A percentile compares a stretch with the other conserved stretches of the same genome.
These are phyloP conservation scores for Mortierella sp. DNA, from an alignment of 371 early-diverging fungal genomes.

Conservation along the genomic window DNA sequence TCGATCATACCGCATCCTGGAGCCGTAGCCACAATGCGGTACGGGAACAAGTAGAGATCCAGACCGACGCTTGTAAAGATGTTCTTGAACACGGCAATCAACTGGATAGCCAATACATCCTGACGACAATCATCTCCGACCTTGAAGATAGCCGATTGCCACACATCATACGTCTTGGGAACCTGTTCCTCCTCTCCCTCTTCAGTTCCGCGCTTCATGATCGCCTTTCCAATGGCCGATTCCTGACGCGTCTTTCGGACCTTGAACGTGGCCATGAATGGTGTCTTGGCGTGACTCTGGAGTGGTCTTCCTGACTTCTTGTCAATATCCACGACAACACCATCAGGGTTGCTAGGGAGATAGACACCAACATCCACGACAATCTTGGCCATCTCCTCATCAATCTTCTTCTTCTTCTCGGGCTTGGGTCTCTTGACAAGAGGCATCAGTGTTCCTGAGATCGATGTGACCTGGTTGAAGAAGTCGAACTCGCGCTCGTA, in stretches of 20 bases:
- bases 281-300: slow-evolving; percentile 99
- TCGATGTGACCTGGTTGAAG: slow-evolving; percentile 94
- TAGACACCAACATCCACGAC: slow-evolving; percentile 97
- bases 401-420: slow-evolving; percentile 96
- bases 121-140: slow-evolving; percentile 99
- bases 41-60: slow-evolving; percentile 97
- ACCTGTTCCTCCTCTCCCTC: slow-evolving; percentile 46
- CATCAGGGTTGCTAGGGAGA: slow-evolving; percentile 97
- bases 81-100: slow-evolving; percentile 97
- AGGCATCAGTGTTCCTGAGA: slow-evolving; percentile 97
- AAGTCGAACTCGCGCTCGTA: slow-evolving; percentile 96
- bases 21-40: slow-evolving; percentile 97
- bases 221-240: slow-evolving; percentile 63
- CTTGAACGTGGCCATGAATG: slow-evolving; percentile 99
- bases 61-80: slow-evolving; percentile 93
- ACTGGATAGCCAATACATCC: slow-evolving; percentile 97
- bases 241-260: slow-evolving; percentile 71
- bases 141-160: slow-evolving; percentile 97
- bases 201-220: slow-evolving; percentile 50
- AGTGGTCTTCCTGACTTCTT: slow-evolving; percentile 97
- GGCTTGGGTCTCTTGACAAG: slow-evolving; percentile 91
- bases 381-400: slow-evolving; percentile 96
- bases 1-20: slow-evolving; percentile 99
- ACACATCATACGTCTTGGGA: slow-evolving; percentile 58
- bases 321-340: slow-evolving; percentile 94